Evolutionary conservation across 129 eudicot species (phyloP).

Genomic region (Erigeron canadensis): DNA sequence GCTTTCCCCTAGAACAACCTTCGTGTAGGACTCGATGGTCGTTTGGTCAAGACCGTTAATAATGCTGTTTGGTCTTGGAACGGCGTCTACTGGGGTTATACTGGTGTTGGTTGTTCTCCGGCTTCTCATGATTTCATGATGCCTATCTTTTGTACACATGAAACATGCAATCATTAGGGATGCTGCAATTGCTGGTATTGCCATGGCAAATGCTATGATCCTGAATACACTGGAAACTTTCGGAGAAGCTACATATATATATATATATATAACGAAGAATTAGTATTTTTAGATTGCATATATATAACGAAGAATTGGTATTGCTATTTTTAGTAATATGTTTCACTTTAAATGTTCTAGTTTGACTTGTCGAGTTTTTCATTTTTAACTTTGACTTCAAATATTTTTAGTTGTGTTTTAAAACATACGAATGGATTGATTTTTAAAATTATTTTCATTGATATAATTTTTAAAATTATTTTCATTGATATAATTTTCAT

Average conservation of each 20-base stretch:
- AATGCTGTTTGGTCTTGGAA: neutral
- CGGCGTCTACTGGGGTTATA: slow-evolving; percentile 21
- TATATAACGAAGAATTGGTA: no score
- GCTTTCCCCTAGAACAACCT: slow-evolving; percentile 63
- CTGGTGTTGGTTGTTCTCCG: slow-evolving; percentile 12
- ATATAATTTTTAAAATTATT: no score
- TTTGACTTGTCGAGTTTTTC: no score
- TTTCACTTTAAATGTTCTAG: no score
- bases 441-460: no score
- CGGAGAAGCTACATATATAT: slow-evolving; percentile 28
- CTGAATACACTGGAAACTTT: slow-evolving; percentile 36
- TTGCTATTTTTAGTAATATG: no score
- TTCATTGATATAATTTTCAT: no score
- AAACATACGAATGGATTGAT: no score
- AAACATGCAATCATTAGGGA: slow-evolving; percentile 36
- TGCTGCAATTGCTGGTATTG: slow-evolving; percentile 44
- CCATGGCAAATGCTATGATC: slow-evolving; percentile 52
- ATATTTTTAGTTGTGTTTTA: no score
- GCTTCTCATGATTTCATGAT: neutral
- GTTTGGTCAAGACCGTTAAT: slow-evolving; percentile 57
- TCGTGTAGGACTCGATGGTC: slow-evolving; percentile 65
- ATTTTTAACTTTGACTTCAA: no score
- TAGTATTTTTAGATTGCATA: no score
- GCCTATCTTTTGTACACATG: slow-evolving; percentile 36
- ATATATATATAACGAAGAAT: neutral